Evolutionary conservation across 768 basidiomycete genomes (phyloP).

Genomic region (Suillus placidus): DNA sequence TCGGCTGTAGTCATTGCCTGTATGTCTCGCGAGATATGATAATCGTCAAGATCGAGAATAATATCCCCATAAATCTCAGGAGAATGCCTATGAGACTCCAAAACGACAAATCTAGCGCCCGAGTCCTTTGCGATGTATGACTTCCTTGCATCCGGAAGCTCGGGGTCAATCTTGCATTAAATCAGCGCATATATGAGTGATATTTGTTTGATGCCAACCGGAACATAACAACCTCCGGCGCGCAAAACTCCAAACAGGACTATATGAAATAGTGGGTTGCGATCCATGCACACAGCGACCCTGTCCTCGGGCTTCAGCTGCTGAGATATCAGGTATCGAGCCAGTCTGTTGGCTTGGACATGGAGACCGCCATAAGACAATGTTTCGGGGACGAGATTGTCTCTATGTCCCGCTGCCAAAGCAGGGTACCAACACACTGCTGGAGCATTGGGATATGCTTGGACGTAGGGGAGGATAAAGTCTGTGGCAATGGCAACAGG

Average conservation of each 20-base stretch:
- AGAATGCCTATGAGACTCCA: conserved; percentile 23
- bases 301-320: conserved; percentile 43
- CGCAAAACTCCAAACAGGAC: conserved; percentile 47
- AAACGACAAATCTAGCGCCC: conserved; percentile 44
- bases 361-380: conserved; percentile 41
- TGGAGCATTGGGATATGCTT: conserved; percentile 16
- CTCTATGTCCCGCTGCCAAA: conserved; percentile 11
- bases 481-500: conserved; percentile 26
- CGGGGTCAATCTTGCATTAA: conserved; percentile 49
- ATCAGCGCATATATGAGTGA: conserved; percentile 7
- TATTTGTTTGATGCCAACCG: conserved; percentile 35
- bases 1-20: conserved; percentile 29
- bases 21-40: conserved; percentile 31
- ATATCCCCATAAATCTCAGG: conserved; percentile 22
- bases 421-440: conserved; percentile 29
- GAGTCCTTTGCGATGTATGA: conserved; percentile 48
- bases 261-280: conserved; percentile 45
- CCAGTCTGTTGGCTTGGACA: conserved; percentile 41
- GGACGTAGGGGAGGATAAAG: conserved; percentile 24
- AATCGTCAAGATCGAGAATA: conserved; percentile 24
- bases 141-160: conserved; percentile 49
- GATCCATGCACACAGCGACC: conserved; percentile 49
- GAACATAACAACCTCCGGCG: conserved; percentile 55
- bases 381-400: conserved; percentile 10
- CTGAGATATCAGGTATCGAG: conserved; percentile 41